These are phyloP conservation scores for Stereum hirsutum DNA, from an alignment of 1,284 basidiomycete species.

Conservation along the genomic window DNA sequence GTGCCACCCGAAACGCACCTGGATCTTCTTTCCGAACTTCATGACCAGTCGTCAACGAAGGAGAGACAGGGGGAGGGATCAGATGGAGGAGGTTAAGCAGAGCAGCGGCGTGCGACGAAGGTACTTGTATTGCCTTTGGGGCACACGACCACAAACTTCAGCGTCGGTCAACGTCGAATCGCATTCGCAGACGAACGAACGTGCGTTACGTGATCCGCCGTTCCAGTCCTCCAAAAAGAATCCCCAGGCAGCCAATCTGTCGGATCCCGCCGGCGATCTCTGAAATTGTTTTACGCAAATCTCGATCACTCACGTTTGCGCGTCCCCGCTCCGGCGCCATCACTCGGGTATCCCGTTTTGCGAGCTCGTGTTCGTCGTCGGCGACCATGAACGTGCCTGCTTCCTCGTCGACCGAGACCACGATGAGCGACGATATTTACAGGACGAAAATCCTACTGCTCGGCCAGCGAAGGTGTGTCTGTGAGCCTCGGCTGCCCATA, in stretches of 20 bases:
- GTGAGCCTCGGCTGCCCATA: not conserved
- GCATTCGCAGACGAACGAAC: not conserved
- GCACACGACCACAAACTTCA: no score
- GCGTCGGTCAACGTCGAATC: not conserved
- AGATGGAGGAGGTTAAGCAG: not conserved
- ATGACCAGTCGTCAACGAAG: slow-evolving; percentile 25
- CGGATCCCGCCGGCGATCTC: slow-evolving; percentile 1
- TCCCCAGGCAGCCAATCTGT: no score
- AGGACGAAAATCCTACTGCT: slow-evolving; percentile 72
- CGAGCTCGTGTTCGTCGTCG: no score
- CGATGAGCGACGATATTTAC: slow-evolving; percentile 2
- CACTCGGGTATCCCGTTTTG: no score
- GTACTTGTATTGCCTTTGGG: no score
- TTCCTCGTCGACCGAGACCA: not conserved
- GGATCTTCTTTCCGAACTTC: slow-evolving; percentile 90
- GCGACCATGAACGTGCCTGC: no score
- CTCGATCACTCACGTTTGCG: slow-evolving; percentile 1
- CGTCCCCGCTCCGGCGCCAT: no score
- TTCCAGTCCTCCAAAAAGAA: no score
- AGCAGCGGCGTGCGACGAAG: no score
- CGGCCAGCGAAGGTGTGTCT: slow-evolving; percentile 65
- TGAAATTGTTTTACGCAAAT: slow-evolving; percentile 1
- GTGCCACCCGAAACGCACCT: slow-evolving; percentile 37
- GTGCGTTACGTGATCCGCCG: no score
- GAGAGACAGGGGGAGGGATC: not conserved